Conservation (phyloP, 768 basidiomycete species). For the Boletus pseudopeckii region DNA sequence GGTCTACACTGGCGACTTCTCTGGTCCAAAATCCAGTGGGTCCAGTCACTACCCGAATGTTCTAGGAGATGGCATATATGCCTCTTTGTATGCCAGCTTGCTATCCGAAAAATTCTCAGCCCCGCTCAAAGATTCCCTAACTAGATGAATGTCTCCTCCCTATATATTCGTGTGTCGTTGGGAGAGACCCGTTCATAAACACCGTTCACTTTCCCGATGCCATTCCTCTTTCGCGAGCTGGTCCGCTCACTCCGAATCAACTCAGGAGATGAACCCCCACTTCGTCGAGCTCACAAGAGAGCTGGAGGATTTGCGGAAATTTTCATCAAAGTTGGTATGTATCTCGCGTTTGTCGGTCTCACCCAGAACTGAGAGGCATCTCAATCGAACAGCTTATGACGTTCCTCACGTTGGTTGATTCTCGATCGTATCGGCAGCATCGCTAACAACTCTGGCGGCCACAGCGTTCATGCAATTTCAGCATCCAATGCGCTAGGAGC, state of each 20-base stretch:
- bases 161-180: slow-evolving; percentile 9
- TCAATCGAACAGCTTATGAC: slow-evolving; percentile 20
- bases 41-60: neutral
- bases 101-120: neutral
- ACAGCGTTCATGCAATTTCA: slow-evolving; percentile 23
- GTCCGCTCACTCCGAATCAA: neutral
- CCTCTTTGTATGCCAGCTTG: neutral
- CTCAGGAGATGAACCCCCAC: slow-evolving; percentile 1
- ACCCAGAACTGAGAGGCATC: neutral
- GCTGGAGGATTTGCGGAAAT: slow-evolving; percentile 21
- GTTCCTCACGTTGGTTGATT: slow-evolving; percentile 25
- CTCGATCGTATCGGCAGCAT: neutral
- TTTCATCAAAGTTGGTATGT: slow-evolving; percentile 21
- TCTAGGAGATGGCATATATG: neutral
- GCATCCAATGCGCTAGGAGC: slow-evolving; percentile 16
- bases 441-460: neutral
- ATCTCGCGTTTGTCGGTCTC: neutral
- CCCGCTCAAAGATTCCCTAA: neutral
- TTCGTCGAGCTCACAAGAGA: slow-evolving; percentile 18
- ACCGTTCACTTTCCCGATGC: slow-evolving; percentile 7
- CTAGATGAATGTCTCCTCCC: neutral
- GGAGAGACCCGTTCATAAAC: neutral
- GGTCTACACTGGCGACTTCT: slow-evolving; percentile 11
- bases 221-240: neutral
- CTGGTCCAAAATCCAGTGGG: neutral